Evolutionary conservation across 2,329 filamentous ascomycete genomes (phyloP).

Genomic region (Epichloe typhina): DNA sequence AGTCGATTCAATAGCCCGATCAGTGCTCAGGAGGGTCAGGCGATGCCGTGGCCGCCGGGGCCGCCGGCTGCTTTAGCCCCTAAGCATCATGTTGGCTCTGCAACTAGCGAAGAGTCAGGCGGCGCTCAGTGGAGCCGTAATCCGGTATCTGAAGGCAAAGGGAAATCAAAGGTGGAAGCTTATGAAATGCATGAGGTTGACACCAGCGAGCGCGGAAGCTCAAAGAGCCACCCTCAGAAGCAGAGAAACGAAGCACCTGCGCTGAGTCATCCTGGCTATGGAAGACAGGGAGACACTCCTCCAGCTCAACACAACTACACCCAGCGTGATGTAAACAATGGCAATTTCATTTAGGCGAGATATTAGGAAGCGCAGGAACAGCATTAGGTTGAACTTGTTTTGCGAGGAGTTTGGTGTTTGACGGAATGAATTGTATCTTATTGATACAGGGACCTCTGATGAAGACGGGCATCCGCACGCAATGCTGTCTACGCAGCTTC

Average conservation of each 20-base stretch:
- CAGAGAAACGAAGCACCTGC: constrained; percentile 23
- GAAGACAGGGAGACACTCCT: constrained; percentile 19
- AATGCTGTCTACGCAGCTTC: too few relatives aligned
- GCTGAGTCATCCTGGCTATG: constrained; percentile 33
- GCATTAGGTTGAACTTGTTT: too few relatives aligned
- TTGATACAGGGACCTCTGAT: too few relatives aligned
- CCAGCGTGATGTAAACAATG: constrained; percentile 1
- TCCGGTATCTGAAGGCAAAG: constrained; percentile 21
- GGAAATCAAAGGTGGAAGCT: constrained; percentile 27
- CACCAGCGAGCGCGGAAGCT: constrained; percentile 12
- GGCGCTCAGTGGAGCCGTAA: background rate
- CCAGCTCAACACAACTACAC: constrained; percentile 10
- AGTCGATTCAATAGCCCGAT: constrained; percentile 48
- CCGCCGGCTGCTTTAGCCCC: constrained; percentile 13
- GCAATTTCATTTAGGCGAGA: background rate
- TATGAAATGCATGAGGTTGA: constrained; percentile 35
- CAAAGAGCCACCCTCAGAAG: constrained; percentile 6
- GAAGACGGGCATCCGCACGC: too few relatives aligned
- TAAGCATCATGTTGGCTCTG: constrained; percentile 10
- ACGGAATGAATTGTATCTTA: too few relatives aligned
- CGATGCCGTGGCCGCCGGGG: constrained; percentile 27
- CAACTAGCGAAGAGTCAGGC: background rate
- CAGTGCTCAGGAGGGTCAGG: constrained; percentile 25
- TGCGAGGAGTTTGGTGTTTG: background rate
- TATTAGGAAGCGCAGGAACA: too few relatives aligned